A percentile compares a stretch with the other conserved stretches of the same genome.
Conservation (phyloP, 768 basidiomycete genomes). For the Suillus subaureus region DNA sequence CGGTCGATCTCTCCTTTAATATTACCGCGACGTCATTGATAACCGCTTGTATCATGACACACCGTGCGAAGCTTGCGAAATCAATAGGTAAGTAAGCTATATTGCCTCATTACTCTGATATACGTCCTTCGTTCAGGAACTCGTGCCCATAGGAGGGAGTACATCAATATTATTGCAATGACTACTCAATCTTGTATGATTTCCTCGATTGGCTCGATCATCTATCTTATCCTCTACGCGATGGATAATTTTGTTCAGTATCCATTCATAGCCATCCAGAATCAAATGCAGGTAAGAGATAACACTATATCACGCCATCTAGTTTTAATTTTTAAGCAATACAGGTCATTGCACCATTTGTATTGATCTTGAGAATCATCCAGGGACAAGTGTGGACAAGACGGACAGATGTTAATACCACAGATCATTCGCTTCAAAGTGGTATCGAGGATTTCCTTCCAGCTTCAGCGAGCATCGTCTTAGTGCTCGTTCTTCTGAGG, state of each 20-base stretch:
- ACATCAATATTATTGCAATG: constrained; percentile 4
- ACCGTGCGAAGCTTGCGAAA: constrained; percentile 1
- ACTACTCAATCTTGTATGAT: constrained; percentile 8
- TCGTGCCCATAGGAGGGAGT: neutral
- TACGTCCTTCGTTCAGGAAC: neutral
- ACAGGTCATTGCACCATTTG: constrained; percentile 9
- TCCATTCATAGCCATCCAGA: constrained; percentile 7
- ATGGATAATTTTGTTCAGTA: constrained; percentile 7
- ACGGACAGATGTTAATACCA: neutral
- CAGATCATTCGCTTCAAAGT: too few species aligned
- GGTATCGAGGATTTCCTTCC: neutral
- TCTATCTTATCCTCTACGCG: constrained; percentile 8
- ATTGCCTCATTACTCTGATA: neutral
- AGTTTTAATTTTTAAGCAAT: neutral
- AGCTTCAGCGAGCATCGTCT: neutral
- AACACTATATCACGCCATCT: neutral
- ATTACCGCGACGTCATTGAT: constrained; percentile 3
- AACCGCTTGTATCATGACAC: neutral
- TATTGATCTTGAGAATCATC: constrained; percentile 6
- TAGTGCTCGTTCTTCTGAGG: neutral
- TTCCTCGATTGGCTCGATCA: constrained; percentile 8
- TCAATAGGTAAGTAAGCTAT: neutral
- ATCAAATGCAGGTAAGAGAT: constrained; percentile 11
- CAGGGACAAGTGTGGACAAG: constrained; percentile 9
- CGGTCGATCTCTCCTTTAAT: neutral